These are phyloP conservation scores for Vitis vinifera DNA, from an alignment of 164 flowering plant species.

Conservation along the genomic window ASM3070453v1 NC_081811.1:10104001-10104500, in stretches of 20 bases:
- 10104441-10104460: constrained; percentile 72
- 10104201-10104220: constrained; percentile 82
- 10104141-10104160: not conserved
- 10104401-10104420: constrained; percentile 68
- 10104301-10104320: not conserved
- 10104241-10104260: constrained; percentile 76
- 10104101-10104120: too few relatives aligned
- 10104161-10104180: not conserved
- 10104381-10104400: constrained; percentile 46
- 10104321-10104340: not conserved
- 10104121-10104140: not conserved
- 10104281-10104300: not conserved
- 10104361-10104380: not conserved
- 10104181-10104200: not conserved
- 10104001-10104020: too few relatives aligned
- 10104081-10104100: too few relatives aligned
- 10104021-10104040: too few relatives aligned
- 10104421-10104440: constrained; percentile 73
- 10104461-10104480: constrained; percentile 67
- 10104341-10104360: not conserved
- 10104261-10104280: constrained; percentile 75
- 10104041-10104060: too few relatives aligned
- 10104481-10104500: constrained; percentile 12
- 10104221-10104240: constrained; percentile 77
- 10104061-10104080: too few relatives aligned